phyloP scores from a whole-genome alignment of 805 yeast genomes.

The Scheffersomyces stipitis region DNA sequence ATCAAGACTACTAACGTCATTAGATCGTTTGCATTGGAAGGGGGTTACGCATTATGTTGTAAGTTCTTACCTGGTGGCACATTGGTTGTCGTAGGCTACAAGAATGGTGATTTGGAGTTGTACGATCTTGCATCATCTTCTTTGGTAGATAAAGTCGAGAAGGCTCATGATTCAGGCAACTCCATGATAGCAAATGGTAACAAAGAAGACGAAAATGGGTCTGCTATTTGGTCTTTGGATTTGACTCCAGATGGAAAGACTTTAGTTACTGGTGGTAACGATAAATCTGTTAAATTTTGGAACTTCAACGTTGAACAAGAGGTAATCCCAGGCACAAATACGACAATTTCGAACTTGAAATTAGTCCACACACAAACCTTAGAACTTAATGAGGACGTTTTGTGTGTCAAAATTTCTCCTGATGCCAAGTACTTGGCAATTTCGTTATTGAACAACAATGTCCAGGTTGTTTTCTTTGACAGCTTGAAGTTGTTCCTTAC shows the following conservation, averaged over 20 bases:
- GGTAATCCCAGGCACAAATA: constrained; percentile 66
- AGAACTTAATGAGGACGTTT: constrained; percentile 82
- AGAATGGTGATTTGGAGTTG: constrained; percentile 78
- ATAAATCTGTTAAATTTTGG: constrained; percentile 90
- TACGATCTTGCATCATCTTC: constrained; percentile 85
- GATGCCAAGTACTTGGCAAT: constrained; percentile 77
- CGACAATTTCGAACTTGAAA: constrained; percentile 51
- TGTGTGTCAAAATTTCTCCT: constrained; percentile 77
- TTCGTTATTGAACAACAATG: constrained; percentile 89
- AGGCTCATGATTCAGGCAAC: constrained; percentile 56
- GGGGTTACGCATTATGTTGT: constrained; percentile 82
- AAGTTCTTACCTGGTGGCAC: constrained; percentile 91
- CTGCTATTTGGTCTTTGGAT: constrained; percentile 89
- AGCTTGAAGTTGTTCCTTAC: constrained; percentile 84
- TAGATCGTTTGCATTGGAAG: constrained; percentile 67
- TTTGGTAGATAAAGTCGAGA: constrained; percentile 62
- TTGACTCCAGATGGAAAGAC: constrained; percentile 81
- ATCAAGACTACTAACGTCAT: constrained; percentile 68
- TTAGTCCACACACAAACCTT: constrained; percentile 76
- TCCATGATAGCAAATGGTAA: constrained; percentile 24
- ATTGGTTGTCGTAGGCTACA: constrained; percentile 82
- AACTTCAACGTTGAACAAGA: constrained; percentile 67
- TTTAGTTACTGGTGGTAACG: constrained; percentile 91
- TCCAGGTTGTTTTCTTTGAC: constrained; percentile 87
- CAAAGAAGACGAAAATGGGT: constrained; percentile 29